Evolutionary conservation across 2,329 filamentous ascomycete genomes (phyloP).

Genomic region (Paracamarosporium sp.): DNA sequence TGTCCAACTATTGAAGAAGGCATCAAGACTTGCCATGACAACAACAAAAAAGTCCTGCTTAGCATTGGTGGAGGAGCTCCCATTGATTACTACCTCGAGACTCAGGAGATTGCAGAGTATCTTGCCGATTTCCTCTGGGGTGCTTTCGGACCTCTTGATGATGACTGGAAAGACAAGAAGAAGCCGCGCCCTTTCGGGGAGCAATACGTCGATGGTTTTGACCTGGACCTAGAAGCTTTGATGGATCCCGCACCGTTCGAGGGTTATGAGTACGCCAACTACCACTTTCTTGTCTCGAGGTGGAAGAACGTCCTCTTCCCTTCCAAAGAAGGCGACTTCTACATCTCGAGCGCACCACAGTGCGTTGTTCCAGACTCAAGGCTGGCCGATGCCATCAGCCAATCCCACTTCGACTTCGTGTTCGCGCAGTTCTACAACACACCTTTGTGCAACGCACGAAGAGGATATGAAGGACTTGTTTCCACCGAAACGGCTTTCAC

Average conservation of each 20-base stretch:
- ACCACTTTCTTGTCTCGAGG: constrained; percentile 56
- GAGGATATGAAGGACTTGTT: constrained; percentile 38
- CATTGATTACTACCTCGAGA: constrained; percentile 52
- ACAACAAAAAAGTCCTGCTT: constrained; percentile 47
- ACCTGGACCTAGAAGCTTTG: constrained; percentile 55
- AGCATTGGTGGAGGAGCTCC: constrained; percentile 55
- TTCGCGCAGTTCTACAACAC: constrained; percentile 66
- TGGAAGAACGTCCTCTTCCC: constrained; percentile 52
- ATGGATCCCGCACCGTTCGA: constrained; percentile 25
- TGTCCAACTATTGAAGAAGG: constrained; percentile 52
- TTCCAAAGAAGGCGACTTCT: constrained; percentile 48
- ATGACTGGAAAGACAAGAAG: constrained; percentile 34
- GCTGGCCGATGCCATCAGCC: constrained; percentile 53
- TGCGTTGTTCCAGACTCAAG: constrained; percentile 56
- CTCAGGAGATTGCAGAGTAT: constrained; percentile 47
- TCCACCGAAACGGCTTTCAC: constrained; percentile 50
- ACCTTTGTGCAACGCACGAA: constrained; percentile 55
- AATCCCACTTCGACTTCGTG: constrained; percentile 59
- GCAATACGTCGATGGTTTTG: constrained; percentile 58
- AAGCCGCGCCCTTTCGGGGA: constrained; percentile 57
- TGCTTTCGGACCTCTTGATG: constrained; percentile 55
- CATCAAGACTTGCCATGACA: constrained; percentile 39
- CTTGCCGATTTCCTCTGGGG: constrained; percentile 60
- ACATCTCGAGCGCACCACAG: constrained; percentile 62
- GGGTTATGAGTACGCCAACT: constrained; percentile 50